Evolutionary conservation across 2,329 filamentous ascomycete genomes (phyloP), one percentile per base, ranked within the genome.

Genomic region (Fusarium pininemorale): DNA sequence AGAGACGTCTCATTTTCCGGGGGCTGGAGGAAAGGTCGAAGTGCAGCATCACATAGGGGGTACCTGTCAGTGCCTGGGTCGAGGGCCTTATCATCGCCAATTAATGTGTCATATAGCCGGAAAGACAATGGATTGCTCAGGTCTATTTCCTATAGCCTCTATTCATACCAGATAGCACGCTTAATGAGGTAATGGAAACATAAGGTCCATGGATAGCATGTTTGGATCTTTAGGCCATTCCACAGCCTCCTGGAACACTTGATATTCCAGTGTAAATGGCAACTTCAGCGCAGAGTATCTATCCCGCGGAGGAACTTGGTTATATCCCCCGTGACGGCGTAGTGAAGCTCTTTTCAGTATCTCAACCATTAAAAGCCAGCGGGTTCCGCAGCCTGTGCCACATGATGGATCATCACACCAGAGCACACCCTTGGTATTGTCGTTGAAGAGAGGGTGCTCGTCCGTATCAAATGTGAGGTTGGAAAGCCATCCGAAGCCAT

Each of bases 361-460:
- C 22, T 63, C 54, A 24, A 60, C 42, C 55, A 72, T 69, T 11
- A 37, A n/a, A 16, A 50, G 28, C 69, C 61, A 66, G 14, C 61
- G 65, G 7, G 8, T 18, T n/a, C 60, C 44, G 6, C 24, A 28
- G 13, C 65, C 53, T 0, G 69, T 73, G 14, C 37, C 44, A 30
- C 69, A 73, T 5, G 54, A 45, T 5, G 57, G 39, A 22, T 37
- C 32, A 7, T 37, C 24, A 6, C 65, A 73, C 69, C 57, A 70
- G 1, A 73, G 64, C 10, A 73, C 13, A 2, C 54, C 35, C 15
- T 50, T 48, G 2, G 65, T 73, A 9, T 16, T 48, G 2, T 63
- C 26, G 9, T 69, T 57, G 3, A 70, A 30, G 15, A 73, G 45
- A 4, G 60, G 53, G 11, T 61, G 22, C 8, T 39, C 7, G 3